phyloP scores from a whole-genome alignment of 768 basidiomycete species.

The Pulveroboletus frians region DNA sequence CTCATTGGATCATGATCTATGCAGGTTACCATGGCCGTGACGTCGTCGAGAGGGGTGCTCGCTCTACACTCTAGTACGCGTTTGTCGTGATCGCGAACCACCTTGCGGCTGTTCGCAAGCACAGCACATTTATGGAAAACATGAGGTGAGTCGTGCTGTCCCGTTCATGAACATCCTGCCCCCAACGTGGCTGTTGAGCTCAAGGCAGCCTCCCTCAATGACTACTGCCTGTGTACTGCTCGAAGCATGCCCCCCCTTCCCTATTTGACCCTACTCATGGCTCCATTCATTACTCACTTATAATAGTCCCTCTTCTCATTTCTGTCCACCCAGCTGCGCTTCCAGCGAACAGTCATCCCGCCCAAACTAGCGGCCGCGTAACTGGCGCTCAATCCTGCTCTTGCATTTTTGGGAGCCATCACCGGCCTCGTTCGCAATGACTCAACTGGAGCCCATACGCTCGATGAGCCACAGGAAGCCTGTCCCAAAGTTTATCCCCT shows the following conservation, averaged over 20 bases:
- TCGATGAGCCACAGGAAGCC: conserved; percentile 68
- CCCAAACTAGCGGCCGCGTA: conserved; percentile 7
- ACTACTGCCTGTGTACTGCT: conserved; percentile 31
- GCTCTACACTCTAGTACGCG: conserved; percentile 21
- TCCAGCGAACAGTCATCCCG: conserved; percentile 16
- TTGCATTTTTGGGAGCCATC: conserved; percentile 5
- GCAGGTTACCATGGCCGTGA: conserved; percentile 25
- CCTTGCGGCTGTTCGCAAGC: conserved; percentile 30
- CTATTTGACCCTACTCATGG: conserved; percentile 30
- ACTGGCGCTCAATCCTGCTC: conserved; percentile 10
- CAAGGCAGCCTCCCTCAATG: conserved; percentile 30
- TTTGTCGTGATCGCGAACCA: conserved; percentile 33
- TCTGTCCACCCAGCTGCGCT: conserved; percentile 23
- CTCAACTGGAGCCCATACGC: conserved; percentile 26
- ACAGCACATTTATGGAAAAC: conserved; percentile 32
- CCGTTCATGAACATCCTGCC: conserved; percentile 28
- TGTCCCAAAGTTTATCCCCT: conserved; percentile 61
- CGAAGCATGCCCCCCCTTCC: conserved; percentile 24
- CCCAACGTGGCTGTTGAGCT: conserved; percentile 34
- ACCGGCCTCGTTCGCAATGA: conserved; percentile 18
- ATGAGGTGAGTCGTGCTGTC: conserved; percentile 34
- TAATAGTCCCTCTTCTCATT: conserved; percentile 29
- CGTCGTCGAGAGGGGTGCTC: conserved; percentile 20
- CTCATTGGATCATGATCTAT: conserved; percentile 1
- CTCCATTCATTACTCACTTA: conserved; percentile 25